Evolutionary conservation across 192 early-diverging fungal species (phyloP).

Genomic region (Tieghemiomyces parasiticus): DNA sequence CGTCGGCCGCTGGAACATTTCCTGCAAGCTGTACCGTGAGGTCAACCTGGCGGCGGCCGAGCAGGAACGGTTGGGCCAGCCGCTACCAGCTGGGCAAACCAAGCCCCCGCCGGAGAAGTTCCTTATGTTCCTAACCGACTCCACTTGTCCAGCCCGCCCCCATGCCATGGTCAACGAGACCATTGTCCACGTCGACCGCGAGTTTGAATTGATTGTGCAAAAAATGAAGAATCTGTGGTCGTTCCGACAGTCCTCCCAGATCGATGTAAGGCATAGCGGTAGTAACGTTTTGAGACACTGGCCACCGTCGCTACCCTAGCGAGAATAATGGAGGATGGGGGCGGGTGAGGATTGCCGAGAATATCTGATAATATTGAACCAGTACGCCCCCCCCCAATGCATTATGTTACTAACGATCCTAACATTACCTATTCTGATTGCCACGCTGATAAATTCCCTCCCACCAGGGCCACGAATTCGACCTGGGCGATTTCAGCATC

Average conservation of each 20-base stretch:
- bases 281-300: too few species aligned
- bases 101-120: neutral
- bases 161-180: neutral
- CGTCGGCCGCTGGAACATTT: neutral
- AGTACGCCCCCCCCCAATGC: too few species aligned
- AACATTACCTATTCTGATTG: too few species aligned
- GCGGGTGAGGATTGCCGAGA: too few species aligned
- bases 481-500: neutral
- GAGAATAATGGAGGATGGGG: too few species aligned
- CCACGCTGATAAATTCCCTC: too few species aligned
- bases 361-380: too few species aligned
- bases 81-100: neutral
- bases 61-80: neutral
- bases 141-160: neutral
- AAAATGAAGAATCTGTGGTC: constrained; percentile 1
- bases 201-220: neutral
- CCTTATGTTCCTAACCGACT: neutral
- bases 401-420: too few species aligned
- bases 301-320: too few species aligned
- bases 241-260: neutral
- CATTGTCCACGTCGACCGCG: neutral
- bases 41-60: too few species aligned
- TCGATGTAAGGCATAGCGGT: too few species aligned
- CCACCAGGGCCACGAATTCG: neutral
- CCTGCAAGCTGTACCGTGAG: neutral